phyloP scores from a whole-genome alignment of 2,329 filamentous ascomycete species.

The Talaromyces sp. region DNA sequence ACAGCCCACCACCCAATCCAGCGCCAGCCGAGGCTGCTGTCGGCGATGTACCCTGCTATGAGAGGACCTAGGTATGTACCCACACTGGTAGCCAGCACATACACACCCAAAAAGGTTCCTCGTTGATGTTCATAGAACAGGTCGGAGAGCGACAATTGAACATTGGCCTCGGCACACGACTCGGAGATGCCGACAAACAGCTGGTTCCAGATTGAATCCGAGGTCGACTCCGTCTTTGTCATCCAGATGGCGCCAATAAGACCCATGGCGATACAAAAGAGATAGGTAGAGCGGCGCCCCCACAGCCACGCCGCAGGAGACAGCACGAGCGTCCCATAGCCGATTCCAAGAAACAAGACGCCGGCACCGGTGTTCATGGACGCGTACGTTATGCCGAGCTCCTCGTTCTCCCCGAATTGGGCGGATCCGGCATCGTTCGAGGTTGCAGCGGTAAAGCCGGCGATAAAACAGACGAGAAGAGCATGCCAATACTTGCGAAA shows the following conservation, averaged over 20 bases:
- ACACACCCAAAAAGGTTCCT: slow-evolving; percentile 50
- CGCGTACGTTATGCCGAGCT: slow-evolving; percentile 49
- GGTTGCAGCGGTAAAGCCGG: slow-evolving; percentile 52
- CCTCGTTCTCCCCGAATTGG: slow-evolving; percentile 45
- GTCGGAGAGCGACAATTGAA: slow-evolving; percentile 54
- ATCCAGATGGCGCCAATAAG: slow-evolving; percentile 53
- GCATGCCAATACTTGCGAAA: slow-evolving; percentile 49
- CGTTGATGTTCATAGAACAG: slow-evolving; percentile 56
- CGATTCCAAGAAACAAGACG: slow-evolving; percentile 52
- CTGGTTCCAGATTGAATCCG: slow-evolving; percentile 52
- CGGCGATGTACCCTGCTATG: slow-evolving; percentile 48
- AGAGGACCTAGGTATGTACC: slow-evolving; percentile 54
- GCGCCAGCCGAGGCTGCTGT: slow-evolving; percentile 46
- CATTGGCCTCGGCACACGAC: slow-evolving; percentile 52
- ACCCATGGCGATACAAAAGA: slow-evolving; percentile 48
- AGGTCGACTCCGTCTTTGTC: slow-evolving; percentile 37
- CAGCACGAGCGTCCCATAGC: slow-evolving; percentile 51
- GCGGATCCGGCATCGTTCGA: slow-evolving; percentile 53
- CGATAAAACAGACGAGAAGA: slow-evolving; percentile 49
- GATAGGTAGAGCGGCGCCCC: slow-evolving; percentile 51
- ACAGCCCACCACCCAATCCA: slow-evolving; percentile 52
- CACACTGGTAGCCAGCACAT: slow-evolving; percentile 52
- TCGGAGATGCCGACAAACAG: slow-evolving; percentile 56
- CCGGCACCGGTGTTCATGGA: slow-evolving; percentile 55
- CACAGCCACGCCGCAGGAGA: slow-evolving; percentile 52